Base-by-base conservation (phyloP, 169 alveolate species). In the Neospora caninum region DNA sequence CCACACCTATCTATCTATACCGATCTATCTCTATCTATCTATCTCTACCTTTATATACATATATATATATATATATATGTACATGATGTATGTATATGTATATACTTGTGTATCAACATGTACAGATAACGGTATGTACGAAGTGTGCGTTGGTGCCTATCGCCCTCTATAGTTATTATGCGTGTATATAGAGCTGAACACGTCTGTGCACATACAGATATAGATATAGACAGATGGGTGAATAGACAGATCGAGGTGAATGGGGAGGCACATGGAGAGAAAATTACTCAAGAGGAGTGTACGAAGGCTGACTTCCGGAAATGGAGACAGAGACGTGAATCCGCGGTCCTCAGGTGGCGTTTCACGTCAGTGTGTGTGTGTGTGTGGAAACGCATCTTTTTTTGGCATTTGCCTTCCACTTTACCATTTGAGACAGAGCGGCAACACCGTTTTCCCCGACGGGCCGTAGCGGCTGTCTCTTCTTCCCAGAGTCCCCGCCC, bases 401-500 rank as follows among this genome's bases (percentile, higher is more conserved):
- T 80, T 7, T 49, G 4, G 4, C 58, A 13, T 49, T 49, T 49
- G n/a, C n/a, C 58, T 4, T 49, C 58, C 22, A 49, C 22, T 49
- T 34, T 54, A 88, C 93, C 93, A 88, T 49, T 88, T 88, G 20
- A 88, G 84, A 54, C 93, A 88, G 27, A 88, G 93, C 1, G 93
- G 93, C 54, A 88, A 84, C 39, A 88, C 93, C 20, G 84, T 49
- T 34, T 88, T 88, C n/a, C 84, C 84, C 29, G 42, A 16, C 34
- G 2, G 34, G 89, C 39, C 38, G 67, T 42, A 27, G 29, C 89
- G 67, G 39, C 69, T 42, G 53, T 38, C 89, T 82, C 89, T 16
- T 34, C 84, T 34, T 38, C 93, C 93, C 69, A 16, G 54, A 83
- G 36, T 4, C 64, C 39, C 38, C 67, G 10, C 67, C 2, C 43